These are phyloP conservation scores for Beauveria bassiana DNA, from an alignment of 2,329 filamentous ascomycete species.

Conservation along the genomic window DNA sequence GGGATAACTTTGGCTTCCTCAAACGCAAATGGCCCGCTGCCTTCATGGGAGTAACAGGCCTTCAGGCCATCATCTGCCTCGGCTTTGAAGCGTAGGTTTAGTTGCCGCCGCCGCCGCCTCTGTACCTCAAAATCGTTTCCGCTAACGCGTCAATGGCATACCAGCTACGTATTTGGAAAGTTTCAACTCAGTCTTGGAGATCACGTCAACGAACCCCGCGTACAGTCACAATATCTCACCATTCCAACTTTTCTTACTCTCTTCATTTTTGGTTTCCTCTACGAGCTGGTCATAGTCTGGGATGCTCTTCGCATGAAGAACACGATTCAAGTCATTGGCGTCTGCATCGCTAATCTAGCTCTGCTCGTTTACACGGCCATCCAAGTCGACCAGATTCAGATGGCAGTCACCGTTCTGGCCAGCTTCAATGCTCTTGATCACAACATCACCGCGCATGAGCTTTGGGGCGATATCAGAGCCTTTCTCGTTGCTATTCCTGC, in stretches of 20 bases:
- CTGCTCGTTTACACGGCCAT: constrained; percentile 89
- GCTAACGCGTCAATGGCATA: constrained; percentile 14
- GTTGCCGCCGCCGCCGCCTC: neutral
- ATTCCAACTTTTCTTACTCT: constrained; percentile 94
- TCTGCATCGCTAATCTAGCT: constrained; percentile 87
- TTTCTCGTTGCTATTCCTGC: constrained; percentile 80
- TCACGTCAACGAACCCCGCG: constrained; percentile 30
- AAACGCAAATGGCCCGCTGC: constrained; percentile 81
- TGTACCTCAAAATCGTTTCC: neutral
- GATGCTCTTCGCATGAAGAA: constrained; percentile 93
- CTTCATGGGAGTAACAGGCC: constrained; percentile 65
- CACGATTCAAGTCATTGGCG: constrained; percentile 94
- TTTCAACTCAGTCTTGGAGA: constrained; percentile 60
- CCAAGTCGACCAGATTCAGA: constrained; percentile 82
- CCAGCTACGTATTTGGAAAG: constrained; percentile 79
- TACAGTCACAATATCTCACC: constrained; percentile 52
- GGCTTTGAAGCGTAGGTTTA: constrained; percentile 73
- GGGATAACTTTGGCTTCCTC: constrained; percentile 58
- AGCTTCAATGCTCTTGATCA: constrained; percentile 35
- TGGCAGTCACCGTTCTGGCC: constrained; percentile 55
- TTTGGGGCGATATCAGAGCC: constrained; percentile 65
- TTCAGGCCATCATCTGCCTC: constrained; percentile 75
- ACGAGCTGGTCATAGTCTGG: constrained; percentile 82
- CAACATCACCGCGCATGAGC: constrained; percentile 25
- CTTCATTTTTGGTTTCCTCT: constrained; percentile 95